phyloP scores from a whole-genome alignment of 1,284 basidiomycete species.

The Marasmius fiardii region DNA sequence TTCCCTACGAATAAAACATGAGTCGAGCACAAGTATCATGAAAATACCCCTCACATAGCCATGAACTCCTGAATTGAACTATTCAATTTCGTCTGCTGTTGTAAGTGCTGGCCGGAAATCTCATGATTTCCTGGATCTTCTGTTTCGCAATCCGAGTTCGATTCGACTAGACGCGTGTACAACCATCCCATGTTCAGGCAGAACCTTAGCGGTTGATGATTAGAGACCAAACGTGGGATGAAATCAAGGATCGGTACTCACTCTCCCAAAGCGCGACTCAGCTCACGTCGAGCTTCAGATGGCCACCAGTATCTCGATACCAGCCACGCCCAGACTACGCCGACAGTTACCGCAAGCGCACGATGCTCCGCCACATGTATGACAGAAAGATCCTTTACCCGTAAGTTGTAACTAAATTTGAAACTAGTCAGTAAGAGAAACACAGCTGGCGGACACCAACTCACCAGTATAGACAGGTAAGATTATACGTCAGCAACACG shows the following conservation, averaged over 20 bases:
- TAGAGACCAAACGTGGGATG: background rate
- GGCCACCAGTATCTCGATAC: slow-evolving; percentile 95
- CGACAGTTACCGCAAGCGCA: slow-evolving; percentile 78
- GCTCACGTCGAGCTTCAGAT: slow-evolving; percentile 85
- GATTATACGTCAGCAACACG: slow-evolving; percentile 87
- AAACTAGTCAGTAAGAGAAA: slow-evolving; percentile 9
- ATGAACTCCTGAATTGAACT: slow-evolving; percentile 82
- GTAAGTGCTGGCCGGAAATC: slow-evolving; percentile 23
- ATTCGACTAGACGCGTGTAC: slow-evolving; percentile 76
- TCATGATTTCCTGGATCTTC: slow-evolving; percentile 37
- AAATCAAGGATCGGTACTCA: slow-evolving; percentile 32
- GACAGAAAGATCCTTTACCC: slow-evolving; percentile 69
- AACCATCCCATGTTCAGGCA: slow-evolving; percentile 83
- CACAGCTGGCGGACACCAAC: slow-evolving; percentile 22
- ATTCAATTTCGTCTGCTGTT: slow-evolving; percentile 39
- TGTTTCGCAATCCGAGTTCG: slow-evolving; percentile 56
- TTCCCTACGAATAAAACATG: slow-evolving; percentile 59
- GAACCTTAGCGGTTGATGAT: slow-evolving; percentile 45
- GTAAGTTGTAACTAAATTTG: slow-evolving; percentile 73
- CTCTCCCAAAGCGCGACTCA: slow-evolving; percentile 86
- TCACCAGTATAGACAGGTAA: slow-evolving; percentile 86
- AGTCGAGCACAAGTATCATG: background rate
- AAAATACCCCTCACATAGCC: slow-evolving; percentile 71
- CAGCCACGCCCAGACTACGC: slow-evolving; percentile 87
- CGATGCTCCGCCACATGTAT: slow-evolving; percentile 75